A percentile compares a stretch with the other conserved stretches of the same genome.
phyloP scores from a whole-genome alignment of 1,284 basidiomycete genomes.

The Fomitopsis schrenkii region DNA sequence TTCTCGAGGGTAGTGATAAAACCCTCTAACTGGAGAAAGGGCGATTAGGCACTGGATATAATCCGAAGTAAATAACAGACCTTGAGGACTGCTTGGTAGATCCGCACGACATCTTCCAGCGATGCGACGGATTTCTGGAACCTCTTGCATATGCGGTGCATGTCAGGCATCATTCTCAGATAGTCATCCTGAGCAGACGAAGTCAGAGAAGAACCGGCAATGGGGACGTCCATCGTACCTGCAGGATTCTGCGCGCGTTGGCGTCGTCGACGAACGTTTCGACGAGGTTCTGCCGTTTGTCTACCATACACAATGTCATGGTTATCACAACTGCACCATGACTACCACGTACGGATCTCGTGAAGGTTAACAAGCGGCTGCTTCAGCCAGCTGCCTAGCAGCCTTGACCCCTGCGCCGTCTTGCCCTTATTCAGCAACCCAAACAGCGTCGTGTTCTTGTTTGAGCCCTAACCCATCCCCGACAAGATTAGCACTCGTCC shows the following conservation, averaged over 20 bases:
- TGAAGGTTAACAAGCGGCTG: conserved; percentile 95
- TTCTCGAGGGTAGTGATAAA: conserved; percentile 63
- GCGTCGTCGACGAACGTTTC: conserved; percentile 84
- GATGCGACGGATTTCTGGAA: conserved; percentile 85
- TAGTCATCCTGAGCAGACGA: conserved; percentile 68
- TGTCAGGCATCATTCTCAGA: conserved; percentile 90
- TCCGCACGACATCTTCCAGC: conserved; percentile 93
- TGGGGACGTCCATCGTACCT: conserved; percentile 41
- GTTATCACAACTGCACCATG: neutral
- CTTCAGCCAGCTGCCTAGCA: conserved; percentile 93
- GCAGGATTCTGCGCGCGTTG: conserved; percentile 66
- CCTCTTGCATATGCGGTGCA: conserved; percentile 89
- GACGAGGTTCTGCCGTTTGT: conserved; percentile 83
- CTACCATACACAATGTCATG: conserved; percentile 33
- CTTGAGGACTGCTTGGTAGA: conserved; percentile 86
- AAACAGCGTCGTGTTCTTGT: conserved; percentile 85
- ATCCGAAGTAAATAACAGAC: conserved; percentile 26
- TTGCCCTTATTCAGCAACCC: conserved; percentile 95
- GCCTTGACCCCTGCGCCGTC: conserved; percentile 91
- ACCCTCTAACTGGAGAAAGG: conserved; percentile 59
- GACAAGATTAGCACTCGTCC: neutral
- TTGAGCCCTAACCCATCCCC: conserved; percentile 34
- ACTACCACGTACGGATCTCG: conserved; percentile 73
- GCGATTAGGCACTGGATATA: neutral
- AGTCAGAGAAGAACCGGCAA: neutral